A percentile compares a stretch with the other conserved stretches of the same genome.
phyloP scores from a whole-genome alignment of 179 eudicot genomes.

The Carnegiea gigantea region DNA sequence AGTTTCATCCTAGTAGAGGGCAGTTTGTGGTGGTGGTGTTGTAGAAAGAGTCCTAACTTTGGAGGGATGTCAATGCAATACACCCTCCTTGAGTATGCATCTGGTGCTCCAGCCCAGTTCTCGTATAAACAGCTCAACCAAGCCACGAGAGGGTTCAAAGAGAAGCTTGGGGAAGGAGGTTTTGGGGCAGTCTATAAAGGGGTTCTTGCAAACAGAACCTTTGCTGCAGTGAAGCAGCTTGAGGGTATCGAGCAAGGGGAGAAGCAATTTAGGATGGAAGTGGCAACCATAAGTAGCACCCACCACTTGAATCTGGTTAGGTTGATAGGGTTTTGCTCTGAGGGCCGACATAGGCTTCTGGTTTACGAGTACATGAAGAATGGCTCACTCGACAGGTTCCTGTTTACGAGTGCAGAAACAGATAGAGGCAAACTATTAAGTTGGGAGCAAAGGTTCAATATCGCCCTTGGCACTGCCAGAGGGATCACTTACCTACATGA shows the following conservation, averaged over 20 bases:
- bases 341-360: slow-evolving; percentile 71
- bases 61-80: slow-evolving; percentile 57
- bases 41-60: slow-evolving; percentile 55
- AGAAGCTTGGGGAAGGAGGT: slow-evolving; percentile 85
- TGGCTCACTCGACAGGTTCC: slow-evolving; percentile 69
- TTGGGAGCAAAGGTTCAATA: slow-evolving; percentile 65
- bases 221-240: slow-evolving; percentile 72
- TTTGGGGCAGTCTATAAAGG: slow-evolving; percentile 87
- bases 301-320: slow-evolving; percentile 82
- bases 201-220: slow-evolving; percentile 51
- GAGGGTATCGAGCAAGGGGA: slow-evolving; percentile 96
- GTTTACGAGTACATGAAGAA: slow-evolving; percentile 93
- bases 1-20: slow-evolving; percentile 45
- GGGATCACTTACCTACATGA: slow-evolving; percentile 91
- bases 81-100: slow-evolving; percentile 78
- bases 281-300: slow-evolving; percentile 88
- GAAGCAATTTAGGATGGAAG: slow-evolving; percentile 93
- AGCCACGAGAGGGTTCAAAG: slow-evolving; percentile 74
- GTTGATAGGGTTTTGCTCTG: slow-evolving; percentile 80
- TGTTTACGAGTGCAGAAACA: slow-evolving; percentile 39
- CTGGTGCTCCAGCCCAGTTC: slow-evolving; percentile 87
- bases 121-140: slow-evolving; percentile 61
- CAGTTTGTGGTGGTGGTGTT: slow-evolving; percentile 68
- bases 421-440: slow-evolving; percentile 44
- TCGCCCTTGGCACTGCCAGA: slow-evolving; percentile 83